A percentile compares a stretch with the other conserved stretches of the same genome.
These are phyloP conservation scores for Phytophthora aleatoria DNA, from an alignment of 352 stramenopile genomes.

Conservation along the genomic window DNA sequence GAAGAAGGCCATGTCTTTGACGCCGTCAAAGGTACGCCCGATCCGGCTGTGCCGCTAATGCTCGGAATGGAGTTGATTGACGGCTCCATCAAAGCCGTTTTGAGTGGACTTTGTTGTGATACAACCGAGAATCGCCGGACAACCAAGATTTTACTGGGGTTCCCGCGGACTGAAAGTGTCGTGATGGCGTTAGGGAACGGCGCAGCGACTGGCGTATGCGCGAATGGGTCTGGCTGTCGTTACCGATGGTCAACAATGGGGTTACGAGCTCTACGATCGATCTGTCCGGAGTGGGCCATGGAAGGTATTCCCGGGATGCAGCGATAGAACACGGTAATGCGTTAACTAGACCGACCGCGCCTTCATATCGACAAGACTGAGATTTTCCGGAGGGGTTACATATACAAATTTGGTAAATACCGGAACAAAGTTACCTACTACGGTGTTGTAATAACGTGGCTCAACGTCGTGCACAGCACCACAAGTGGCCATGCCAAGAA, in stretches of 20 bases:
- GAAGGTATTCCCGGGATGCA: slow-evolving; percentile 30
- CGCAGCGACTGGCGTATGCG: slow-evolving; percentile 32
- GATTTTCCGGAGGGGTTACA: slow-evolving; percentile 38
- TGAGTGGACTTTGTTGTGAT: slow-evolving; percentile 39
- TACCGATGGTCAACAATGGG: slow-evolving; percentile 18
- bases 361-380: slow-evolving; percentile 34
- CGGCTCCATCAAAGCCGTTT: slow-evolving; percentile 39
- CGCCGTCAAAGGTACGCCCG: slow-evolving; percentile 6
- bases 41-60: slow-evolving; percentile 32
- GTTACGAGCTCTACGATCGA: slow-evolving; percentile 40
- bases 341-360: slow-evolving; percentile 35
- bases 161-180: slow-evolving; percentile 17
- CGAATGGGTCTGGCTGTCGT: slow-evolving; percentile 31
- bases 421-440: slow-evolving; percentile 41
- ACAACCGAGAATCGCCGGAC: slow-evolving; percentile 28
- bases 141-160: slow-evolving; percentile 31
- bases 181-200: slow-evolving; percentile 28
- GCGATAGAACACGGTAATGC: slow-evolving; percentile 29
- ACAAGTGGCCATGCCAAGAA: slow-evolving; percentile 42
- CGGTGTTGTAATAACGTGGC: slow-evolving; percentile 30
- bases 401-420: slow-evolving; percentile 36
- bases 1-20: not conserved
- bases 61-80: slow-evolving; percentile 35
- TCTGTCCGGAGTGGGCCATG: slow-evolving; percentile 38
- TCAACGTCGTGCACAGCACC: slow-evolving; percentile 39